Percentiles rank a stretch among this genome's conserved stretches.
These are phyloP conservation scores for Pyrenophora graminea DNA, from an alignment of 2,329 filamentous ascomycete genomes.

Conservation along the genomic window DNA sequence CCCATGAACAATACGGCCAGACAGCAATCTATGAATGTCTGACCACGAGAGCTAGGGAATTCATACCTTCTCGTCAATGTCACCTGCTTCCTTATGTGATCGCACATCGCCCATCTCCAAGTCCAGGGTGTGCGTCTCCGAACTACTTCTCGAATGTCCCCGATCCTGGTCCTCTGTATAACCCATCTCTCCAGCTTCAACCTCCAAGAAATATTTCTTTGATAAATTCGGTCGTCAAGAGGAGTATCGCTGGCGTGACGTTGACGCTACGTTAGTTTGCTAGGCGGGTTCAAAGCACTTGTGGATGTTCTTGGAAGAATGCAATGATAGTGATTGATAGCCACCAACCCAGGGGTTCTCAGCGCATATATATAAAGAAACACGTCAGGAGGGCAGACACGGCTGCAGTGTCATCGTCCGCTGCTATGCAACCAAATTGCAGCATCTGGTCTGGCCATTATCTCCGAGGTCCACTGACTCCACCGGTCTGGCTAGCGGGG, in stretches of 20 bases:
- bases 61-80: conserved; percentile 11
- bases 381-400: neutral
- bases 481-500: neutral
- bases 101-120: conserved; percentile 22
- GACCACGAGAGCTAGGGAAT: neutral
- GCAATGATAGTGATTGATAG: neutral
- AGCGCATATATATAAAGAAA: neutral
- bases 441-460: conserved; percentile 3
- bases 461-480: conserved; percentile 6
- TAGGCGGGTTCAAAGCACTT: neutral
- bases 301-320: neutral
- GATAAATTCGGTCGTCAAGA: too few relatives aligned
- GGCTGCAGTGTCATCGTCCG: neutral
- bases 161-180: conserved; percentile 19
- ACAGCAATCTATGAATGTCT: neutral
- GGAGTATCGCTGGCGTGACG: too few relatives aligned
- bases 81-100: conserved; percentile 13
- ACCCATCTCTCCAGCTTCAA: conserved; percentile 18
- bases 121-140: conserved; percentile 22
- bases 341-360: neutral
- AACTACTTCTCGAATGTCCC: conserved; percentile 29
- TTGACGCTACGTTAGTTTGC: neutral
- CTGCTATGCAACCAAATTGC: neutral
- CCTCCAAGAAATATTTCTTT: too few relatives aligned
- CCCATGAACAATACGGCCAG: neutral